Base-by-base conservation (phyloP, 306 rosid genomes). In the Glycine tomentella region DNA sequence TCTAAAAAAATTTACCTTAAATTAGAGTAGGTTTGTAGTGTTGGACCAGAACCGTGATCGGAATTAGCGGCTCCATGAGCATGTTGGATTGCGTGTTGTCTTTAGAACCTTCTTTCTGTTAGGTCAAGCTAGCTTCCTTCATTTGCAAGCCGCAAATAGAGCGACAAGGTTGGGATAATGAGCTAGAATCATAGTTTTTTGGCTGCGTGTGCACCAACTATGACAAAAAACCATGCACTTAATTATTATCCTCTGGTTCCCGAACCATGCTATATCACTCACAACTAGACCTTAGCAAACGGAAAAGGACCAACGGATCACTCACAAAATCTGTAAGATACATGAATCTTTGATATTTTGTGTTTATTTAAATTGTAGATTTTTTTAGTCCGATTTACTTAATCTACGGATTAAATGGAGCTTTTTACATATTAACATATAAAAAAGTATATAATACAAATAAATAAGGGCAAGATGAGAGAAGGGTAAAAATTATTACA, bases 151-250 rank as follows among this genome's bases (percentile, higher is more conserved):
- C 20, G 20, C 20, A 72, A 16, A 6, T 53, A 20, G 63, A 52
- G 77, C n/a, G n/a, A 52, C 42, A 49, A 48, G 45, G 2, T 71
- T 71, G 76, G 13, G 8, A 14, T 50, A 25, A 48, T 69, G 56
- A 17, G 5, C 40, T 5, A 34, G 13, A 80, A 51, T 51, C 16
- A 40, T 4, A 20, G 9, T 65, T 38, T 77, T 77, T 65, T 77
- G 66, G 65, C 55, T 38, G n/a, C 3, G 45, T 40, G 81, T 66
- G 78, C 59, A 20, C 74, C 56, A n/a, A n/a, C n/a, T n/a, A 34
- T 72, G 50, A 52, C 77, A 72, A 53, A 51, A 50, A 38, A 38
- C 74, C 58, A 73, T 59, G 65, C 74, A 51, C 78, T 16, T 75
- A 25, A 49, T 70, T 49, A 72, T 52, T 45, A 55, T 74, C 15